Percentiles rank a stretch among this genome's conserved stretches.
Conservation (phyloP, 441 rosid genomes). For the Euphorbia celastroides region DNA sequence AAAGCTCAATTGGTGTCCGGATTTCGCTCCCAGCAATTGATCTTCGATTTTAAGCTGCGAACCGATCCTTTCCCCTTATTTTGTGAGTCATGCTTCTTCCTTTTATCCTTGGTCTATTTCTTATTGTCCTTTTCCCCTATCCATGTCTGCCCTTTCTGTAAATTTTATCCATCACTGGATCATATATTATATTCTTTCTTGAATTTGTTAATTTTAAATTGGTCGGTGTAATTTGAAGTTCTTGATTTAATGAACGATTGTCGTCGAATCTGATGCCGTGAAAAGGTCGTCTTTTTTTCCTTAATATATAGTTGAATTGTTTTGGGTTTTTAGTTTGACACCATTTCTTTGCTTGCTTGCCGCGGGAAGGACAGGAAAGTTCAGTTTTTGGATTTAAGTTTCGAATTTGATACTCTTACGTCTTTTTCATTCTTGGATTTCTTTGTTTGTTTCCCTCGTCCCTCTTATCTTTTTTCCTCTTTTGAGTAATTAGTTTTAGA, state of each 20-base stretch:
- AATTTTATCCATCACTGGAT: no score
- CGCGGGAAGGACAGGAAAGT: neutral
- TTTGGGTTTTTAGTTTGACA: neutral
- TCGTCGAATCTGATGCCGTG: neutral
- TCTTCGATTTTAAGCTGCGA: no score
- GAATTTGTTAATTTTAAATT: neutral
- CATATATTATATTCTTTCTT: no score
- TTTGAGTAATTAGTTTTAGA: neutral
- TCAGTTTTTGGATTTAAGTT: neutral
- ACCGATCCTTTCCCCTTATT: no score
- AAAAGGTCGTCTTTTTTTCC: neutral
- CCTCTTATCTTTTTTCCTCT: neutral
- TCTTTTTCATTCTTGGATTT: neutral
- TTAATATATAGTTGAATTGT: neutral
- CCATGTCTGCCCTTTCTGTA: no score
- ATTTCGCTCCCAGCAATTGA: no score
- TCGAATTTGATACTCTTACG: neutral
- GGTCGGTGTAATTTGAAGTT: neutral
- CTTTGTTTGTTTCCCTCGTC: neutral
- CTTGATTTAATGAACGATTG: neutral
- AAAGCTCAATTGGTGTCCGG: no score
- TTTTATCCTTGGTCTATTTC: no score
- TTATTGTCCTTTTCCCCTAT: no score
- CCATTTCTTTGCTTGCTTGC: constrained; percentile 12
- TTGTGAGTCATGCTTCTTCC: no score